Conservation (phyloP, 164 flowering plant species). For the Nelumbo lutea region DNA sequence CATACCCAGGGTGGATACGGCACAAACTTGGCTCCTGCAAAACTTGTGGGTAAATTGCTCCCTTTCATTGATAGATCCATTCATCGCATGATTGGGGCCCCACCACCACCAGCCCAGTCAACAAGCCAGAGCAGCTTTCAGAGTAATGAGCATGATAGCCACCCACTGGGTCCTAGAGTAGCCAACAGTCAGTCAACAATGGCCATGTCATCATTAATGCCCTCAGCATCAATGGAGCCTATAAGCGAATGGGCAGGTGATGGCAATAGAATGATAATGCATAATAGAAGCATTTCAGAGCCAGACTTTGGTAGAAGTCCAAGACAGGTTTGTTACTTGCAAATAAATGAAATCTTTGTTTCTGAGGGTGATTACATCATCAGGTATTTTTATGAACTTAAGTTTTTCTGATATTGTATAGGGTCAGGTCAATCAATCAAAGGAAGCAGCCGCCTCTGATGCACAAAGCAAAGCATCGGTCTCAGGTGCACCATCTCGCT, state of each 20-base stretch:
- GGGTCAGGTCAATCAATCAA: not conserved
- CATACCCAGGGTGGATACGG: conserved; percentile 60
- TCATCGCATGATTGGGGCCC: conserved; percentile 72
- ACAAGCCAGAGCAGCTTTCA: conserved; percentile 21
- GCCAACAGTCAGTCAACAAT: conserved; percentile 59
- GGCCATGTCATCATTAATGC: conserved; percentile 58
- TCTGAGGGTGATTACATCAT: not conserved
- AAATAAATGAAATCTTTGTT: not conserved
- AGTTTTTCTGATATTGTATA: not conserved
- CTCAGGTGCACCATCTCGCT: conserved; percentile 38
- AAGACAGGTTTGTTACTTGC: conserved; percentile 32
- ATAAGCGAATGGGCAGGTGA: conserved; percentile 49
- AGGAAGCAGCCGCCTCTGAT: conserved; percentile 16
- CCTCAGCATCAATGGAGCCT: conserved; percentile 69
- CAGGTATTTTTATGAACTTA: not conserved
- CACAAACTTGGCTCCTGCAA: conserved; percentile 61
- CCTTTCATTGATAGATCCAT: conserved; percentile 71
- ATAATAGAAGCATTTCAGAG: conserved; percentile 73
- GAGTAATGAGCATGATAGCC: conserved; percentile 30
- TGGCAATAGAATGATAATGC: conserved; percentile 34
- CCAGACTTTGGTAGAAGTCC: conserved; percentile 68
- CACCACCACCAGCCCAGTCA: conserved; percentile 55
- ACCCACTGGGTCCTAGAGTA: conserved; percentile 32
- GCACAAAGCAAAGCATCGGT: conserved; percentile 36
- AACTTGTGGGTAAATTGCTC: conserved; percentile 63